These are phyloP conservation scores for Aspergillus taichungensis DNA, from an alignment of 495 filamentous ascomycete species.

Conservation along the genomic window DNA sequence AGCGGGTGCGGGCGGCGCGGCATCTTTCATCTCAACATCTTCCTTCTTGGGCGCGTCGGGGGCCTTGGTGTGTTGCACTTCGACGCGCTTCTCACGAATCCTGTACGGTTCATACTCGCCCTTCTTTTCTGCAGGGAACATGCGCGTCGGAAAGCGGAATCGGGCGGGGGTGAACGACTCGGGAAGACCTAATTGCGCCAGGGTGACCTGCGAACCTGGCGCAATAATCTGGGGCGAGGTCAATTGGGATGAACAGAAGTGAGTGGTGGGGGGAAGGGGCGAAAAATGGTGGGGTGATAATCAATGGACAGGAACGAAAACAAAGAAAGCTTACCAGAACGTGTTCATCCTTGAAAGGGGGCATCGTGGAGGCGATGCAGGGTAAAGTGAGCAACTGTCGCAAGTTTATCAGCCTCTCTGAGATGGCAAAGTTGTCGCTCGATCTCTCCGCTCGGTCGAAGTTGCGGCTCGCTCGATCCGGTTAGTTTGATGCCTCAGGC, in stretches of 20 bases:
- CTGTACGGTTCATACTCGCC: slow-evolving; percentile 80
- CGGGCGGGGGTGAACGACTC: slow-evolving; percentile 84
- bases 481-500: too few species aligned
- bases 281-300: not conserved
- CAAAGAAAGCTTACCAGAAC: slow-evolving; percentile 45
- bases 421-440: too few species aligned
- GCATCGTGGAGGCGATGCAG: slow-evolving; percentile 38
- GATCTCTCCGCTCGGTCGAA: too few species aligned
- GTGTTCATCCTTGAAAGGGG: slow-evolving; percentile 71
- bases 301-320: slow-evolving; percentile 5
- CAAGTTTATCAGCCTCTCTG: not conserved
- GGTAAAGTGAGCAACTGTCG: slow-evolving; percentile 7
- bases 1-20: slow-evolving; percentile 17
- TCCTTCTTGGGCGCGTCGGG: slow-evolving; percentile 23
- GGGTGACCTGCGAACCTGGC: slow-evolving; percentile 85
- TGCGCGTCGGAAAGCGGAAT: slow-evolving; percentile 75
- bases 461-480: too few species aligned
- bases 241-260: too few species aligned
- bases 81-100: slow-evolving; percentile 61
- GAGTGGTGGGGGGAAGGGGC: too few species aligned
- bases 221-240: slow-evolving; percentile 61
- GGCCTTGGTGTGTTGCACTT: slow-evolving; percentile 32
- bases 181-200: slow-evolving; percentile 86
- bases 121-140: slow-evolving; percentile 76
- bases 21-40: slow-evolving; percentile 44